Conservation (phyloP, 2,329 filamentous ascomycete genomes). For the Penicillium sp. region DNA sequence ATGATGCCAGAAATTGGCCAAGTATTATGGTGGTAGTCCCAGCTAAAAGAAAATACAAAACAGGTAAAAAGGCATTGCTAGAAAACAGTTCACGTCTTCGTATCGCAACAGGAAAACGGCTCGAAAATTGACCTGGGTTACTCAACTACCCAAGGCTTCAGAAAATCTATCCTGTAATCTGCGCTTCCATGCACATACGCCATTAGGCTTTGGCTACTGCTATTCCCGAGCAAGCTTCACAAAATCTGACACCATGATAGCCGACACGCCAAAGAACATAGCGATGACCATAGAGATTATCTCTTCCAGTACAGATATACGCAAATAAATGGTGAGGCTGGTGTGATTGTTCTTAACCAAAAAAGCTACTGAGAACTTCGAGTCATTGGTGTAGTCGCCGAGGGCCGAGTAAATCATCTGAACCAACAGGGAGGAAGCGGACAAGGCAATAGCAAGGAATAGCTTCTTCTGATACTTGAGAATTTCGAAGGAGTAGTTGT, state of each 20-base stretch:
- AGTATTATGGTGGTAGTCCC: no score
- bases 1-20: no score
- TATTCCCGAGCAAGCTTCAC: neutral
- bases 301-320: conserved; percentile 35
- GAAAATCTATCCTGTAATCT: neutral
- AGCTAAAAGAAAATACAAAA: neutral
- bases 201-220: neutral
- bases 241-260: conserved; percentile 9
- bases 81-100: neutral
- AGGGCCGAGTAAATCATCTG: conserved; percentile 29
- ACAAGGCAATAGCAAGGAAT: conserved; percentile 26
- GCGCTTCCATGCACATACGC: neutral
- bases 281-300: conserved; percentile 27
- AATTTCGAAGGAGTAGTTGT: conserved; percentile 4
- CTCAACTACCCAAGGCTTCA: no score
- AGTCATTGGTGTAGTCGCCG: conserved; percentile 16
- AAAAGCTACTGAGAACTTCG: neutral
- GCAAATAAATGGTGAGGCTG: conserved; percentile 28
- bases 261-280: conserved; percentile 21
- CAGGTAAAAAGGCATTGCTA: neutral
- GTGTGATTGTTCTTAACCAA: conserved; percentile 10
- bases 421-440: conserved; percentile 29
- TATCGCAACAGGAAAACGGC: neutral
- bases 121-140: neutral
- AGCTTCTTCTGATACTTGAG: conserved; percentile 28